Evolutionary conservation across 2,329 filamentous ascomycete genomes (phyloP).

Genomic region (Alternaria dauci): DNA sequence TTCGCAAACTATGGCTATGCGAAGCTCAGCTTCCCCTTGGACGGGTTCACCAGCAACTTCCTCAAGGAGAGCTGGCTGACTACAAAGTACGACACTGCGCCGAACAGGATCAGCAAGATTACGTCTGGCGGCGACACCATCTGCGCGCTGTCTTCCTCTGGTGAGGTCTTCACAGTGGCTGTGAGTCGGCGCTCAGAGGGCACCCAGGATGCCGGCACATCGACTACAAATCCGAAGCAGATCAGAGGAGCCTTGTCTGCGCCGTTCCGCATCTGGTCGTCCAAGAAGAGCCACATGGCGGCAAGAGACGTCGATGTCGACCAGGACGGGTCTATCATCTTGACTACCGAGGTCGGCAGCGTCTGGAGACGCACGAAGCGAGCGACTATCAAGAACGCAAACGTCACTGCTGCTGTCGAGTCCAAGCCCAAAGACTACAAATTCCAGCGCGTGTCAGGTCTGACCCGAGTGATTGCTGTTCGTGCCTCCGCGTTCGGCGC

Average conservation of each 20-base stretch:
- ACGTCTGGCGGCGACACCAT: conserved; percentile 90
- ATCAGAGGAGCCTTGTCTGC: conserved; percentile 82
- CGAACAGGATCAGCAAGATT: conserved; percentile 77
- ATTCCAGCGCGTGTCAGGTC: conserved; percentile 86
- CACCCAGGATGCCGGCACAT: conserved; percentile 66
- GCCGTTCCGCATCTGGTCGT: conserved; percentile 86
- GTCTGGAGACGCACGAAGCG: conserved; percentile 91
- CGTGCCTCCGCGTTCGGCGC: conserved; percentile 89
- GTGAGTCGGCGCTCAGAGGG: conserved; percentile 74
- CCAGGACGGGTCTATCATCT: conserved; percentile 92
- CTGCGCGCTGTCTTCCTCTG: conserved; percentile 81
- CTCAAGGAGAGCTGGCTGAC: conserved; percentile 71
- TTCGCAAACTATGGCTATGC: conserved; percentile 97
- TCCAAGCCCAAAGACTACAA: conserved; percentile 88
- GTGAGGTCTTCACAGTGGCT: conserved; percentile 86
- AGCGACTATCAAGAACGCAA: conserved; percentile 76
- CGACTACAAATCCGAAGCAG: conserved; percentile 91
- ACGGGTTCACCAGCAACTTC: conserved; percentile 74
- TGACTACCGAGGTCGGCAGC: conserved; percentile 89
- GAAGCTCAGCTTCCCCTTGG: conserved; percentile 83
- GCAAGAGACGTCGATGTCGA: conserved; percentile 87
- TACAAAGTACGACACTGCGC: conserved; percentile 69
- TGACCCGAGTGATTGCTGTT: conserved; percentile 85
- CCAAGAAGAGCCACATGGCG: conserved; percentile 83
- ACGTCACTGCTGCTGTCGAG: conserved; percentile 59